These are phyloP conservation scores for Chrysopogon serrulatus DNA, from an alignment of 176 grass and related monocot species.

Conservation along the genomic window DNA sequence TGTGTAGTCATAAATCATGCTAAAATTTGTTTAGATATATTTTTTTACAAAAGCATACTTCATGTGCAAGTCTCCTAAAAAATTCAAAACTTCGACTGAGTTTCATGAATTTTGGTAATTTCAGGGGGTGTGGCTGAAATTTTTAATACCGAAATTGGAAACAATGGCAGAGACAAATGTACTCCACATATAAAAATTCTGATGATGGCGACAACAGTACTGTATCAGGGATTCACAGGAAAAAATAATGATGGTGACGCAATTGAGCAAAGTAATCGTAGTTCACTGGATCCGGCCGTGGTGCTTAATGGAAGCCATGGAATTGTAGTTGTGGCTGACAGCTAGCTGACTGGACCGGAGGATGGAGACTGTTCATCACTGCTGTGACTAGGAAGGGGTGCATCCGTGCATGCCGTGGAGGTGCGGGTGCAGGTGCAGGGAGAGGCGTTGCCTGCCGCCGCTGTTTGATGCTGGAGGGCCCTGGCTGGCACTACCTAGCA, in stretches of 20 bases:
- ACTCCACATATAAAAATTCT: not conserved
- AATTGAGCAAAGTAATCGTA: not conserved
- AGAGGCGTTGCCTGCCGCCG: too few relatives aligned
- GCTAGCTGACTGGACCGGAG: not conserved
- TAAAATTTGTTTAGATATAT: too few relatives aligned
- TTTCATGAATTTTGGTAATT: too few relatives aligned
- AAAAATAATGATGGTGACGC: not conserved
- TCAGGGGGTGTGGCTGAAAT: too few relatives aligned
- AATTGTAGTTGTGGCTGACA: not conserved
- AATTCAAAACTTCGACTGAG: too few relatives aligned
- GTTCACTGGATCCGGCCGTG: conserved; percentile 4
- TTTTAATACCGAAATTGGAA: too few relatives aligned
- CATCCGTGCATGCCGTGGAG: not conserved
- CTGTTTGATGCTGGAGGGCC: not conserved
- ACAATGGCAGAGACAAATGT: not conserved
- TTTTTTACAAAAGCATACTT: too few relatives aligned
- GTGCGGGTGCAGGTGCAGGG: not conserved
- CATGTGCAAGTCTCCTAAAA: too few relatives aligned
- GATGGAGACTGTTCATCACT: not conserved
- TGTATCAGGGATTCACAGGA: not conserved
- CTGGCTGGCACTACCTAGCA: not conserved
- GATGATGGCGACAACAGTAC: not conserved
- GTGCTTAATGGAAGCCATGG: not conserved
- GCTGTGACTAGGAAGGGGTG: too few relatives aligned
- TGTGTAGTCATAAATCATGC: too few relatives aligned